Evolutionary conservation across 768 basidiomycete species (phyloP), one percentile per base, ranked within the genome.

Genomic region (Naganishia vaughanmartiniae): DNA sequence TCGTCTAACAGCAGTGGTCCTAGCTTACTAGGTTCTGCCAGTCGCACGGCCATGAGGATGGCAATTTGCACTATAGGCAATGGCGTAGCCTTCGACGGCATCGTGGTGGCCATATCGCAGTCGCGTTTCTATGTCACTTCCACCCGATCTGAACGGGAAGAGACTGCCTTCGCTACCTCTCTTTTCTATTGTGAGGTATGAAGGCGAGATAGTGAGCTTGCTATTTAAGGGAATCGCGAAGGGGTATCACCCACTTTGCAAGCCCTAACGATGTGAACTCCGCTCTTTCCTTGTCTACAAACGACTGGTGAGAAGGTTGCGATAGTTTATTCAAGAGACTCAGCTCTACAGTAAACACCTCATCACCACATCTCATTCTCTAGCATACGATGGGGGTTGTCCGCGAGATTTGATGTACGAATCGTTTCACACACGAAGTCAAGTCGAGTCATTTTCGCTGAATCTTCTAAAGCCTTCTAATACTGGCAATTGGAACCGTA

Each of bases 21-120:
- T 15, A 39, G 76, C 79, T 73, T 54, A 80, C 79, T 78, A 12
- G 80, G 80, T 51, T 81, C 80, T 7, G 80, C 80, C 56, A 81
- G 71, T 34, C 80, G 70, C 0, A 75, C 75, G 19, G 73, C 67
- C 78, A 81, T 79, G 45, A 81, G 70, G 24, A 77, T 74, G 4
- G 74, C 76, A 19, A 81, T 72, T 54, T 81, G 80, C 30, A 69
- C 58, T 21, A 67, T 28, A 7, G 74, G 74, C 26, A 74, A 39
- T 14, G 70, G 70, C 4, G 70, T 71, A 17, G 48, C 34, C 26
- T 58, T 58, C 17, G 42, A n/a, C 19, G 31, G 54, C 39, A 68
- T 34, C 15, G 55, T 1, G 9, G 28, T 33, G 7, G 55, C 55
- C 55, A 56, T 56, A 33, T 5, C 33, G 55, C 28, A 6, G 17